Conservation (phyloP, 805 yeast genomes). For the Yamadazyma phyllophila region DNA sequence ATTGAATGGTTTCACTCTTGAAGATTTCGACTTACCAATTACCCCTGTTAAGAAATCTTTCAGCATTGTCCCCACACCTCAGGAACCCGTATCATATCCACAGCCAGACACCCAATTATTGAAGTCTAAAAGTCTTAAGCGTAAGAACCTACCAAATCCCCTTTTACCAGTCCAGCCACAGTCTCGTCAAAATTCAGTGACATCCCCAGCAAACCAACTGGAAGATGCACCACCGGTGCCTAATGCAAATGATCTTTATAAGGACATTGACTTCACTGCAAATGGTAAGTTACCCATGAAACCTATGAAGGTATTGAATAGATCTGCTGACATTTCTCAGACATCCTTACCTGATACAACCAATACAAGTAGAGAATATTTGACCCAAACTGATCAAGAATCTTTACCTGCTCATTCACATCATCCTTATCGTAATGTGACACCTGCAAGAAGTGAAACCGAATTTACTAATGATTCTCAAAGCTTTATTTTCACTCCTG, state of each 20-base stretch:
- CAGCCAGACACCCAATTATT: constrained; percentile 20
- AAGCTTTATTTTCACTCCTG: constrained; percentile 16
- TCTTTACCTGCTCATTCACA: background rate
- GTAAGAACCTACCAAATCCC: constrained; percentile 22
- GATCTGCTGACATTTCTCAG: constrained; percentile 12
- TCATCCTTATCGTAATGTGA: constrained; percentile 5
- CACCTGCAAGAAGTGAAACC: constrained; percentile 6
- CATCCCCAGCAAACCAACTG: constrained; percentile 1
- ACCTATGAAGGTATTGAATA: constrained; percentile 37
- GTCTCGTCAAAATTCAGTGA: constrained; percentile 4
- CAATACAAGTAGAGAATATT: constrained; percentile 2
- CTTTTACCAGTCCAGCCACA: constrained; percentile 19
- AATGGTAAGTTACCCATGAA: constrained; percentile 42
- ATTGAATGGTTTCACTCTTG: constrained; percentile 30
- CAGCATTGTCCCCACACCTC: constrained; percentile 7
- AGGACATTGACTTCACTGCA: constrained; percentile 40
- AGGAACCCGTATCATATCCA: constrained; percentile 18
- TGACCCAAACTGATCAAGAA: constrained; percentile 3
- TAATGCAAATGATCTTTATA: constrained; percentile 21
- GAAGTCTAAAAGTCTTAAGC: constrained; percentile 22
- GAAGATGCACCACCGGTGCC: background rate
- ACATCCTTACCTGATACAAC: constrained; percentile 8
- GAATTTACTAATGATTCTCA: constrained; percentile 16
- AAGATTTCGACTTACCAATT: constrained; percentile 34
- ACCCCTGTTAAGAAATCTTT: constrained; percentile 17